Evolutionary conservation across 257 asterid species (phyloP).

Genomic region (Osmanthus fragrans): DNA sequence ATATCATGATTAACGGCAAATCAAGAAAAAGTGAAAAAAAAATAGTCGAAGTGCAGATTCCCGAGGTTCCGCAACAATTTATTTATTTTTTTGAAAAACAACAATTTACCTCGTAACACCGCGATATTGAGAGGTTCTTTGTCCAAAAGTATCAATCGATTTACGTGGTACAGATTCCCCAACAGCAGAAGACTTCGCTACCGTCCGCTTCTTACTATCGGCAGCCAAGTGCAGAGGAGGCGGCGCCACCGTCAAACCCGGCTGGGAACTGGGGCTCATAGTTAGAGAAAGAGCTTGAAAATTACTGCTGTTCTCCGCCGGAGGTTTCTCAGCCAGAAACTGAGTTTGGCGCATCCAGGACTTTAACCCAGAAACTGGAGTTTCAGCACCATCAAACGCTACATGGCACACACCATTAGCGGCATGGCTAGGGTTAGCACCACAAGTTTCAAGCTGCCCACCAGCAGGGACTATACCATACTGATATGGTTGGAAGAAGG

Average conservation of each 20-base stretch:
- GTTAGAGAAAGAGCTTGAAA: conserved; percentile 54
- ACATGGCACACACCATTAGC: conserved; percentile 23
- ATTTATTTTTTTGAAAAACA: neutral
- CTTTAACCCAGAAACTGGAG: conserved; percentile 47
- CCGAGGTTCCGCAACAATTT: neutral
- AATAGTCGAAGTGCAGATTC: neutral
- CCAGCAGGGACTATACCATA: conserved; percentile 16
- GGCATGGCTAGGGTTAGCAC: conserved; percentile 14
- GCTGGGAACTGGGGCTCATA: conserved; percentile 37
- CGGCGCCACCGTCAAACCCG: conserved; percentile 16
- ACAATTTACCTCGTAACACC: conserved; percentile 73
- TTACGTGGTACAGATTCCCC: conserved; percentile 57
- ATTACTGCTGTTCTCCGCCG: conserved; percentile 30
- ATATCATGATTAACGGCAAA: neutral
- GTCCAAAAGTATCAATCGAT: conserved; percentile 78
- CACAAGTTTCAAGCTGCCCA: neutral
- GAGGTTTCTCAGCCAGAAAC: conserved; percentile 26
- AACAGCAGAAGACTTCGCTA: conserved; percentile 23
- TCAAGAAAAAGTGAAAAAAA: neutral
- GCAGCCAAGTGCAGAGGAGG: conserved; percentile 27
- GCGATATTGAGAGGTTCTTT: conserved; percentile 82
- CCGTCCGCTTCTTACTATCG: conserved; percentile 53
- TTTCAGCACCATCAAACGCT: conserved; percentile 36
- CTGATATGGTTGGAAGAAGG: conserved; percentile 33
- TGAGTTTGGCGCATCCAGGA: conserved; percentile 52